These are phyloP conservation scores for Gastrolobium villosum DNA, from an alignment of 306 rosid genomes.

Conservation along the genomic window DNA sequence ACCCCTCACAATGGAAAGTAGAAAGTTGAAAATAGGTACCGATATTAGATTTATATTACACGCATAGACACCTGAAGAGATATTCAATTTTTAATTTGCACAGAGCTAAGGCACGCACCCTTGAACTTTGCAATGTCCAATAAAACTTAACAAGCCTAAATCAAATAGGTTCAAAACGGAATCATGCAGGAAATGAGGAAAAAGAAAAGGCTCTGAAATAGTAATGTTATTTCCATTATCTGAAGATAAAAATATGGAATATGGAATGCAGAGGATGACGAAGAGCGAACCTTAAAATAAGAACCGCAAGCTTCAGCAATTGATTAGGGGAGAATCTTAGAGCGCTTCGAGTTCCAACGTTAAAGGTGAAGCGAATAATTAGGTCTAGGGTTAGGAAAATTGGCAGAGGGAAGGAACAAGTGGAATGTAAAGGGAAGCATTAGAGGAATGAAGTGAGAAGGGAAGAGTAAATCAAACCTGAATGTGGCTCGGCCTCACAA, in stretches of 20 bases:
- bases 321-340: neutral
- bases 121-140: too few species aligned
- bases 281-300: neutral
- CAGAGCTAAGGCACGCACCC: too few species aligned
- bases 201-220: neutral
- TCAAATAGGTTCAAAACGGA: too few species aligned
- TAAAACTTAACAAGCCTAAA: too few species aligned
- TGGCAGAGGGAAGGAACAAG: neutral
- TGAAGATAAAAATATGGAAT: neutral
- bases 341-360: neutral
- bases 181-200: too few species aligned
- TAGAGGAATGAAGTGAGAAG: neutral
- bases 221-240: neutral
- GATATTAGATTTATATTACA: too few species aligned
- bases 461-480: neutral
- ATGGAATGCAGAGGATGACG: neutral
- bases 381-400: slow-evolving; percentile 53
- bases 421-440: neutral
- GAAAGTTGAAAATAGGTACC: too few species aligned
- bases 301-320: too few species aligned
- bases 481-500: too few species aligned
- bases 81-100: too few species aligned
- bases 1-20: too few species aligned
- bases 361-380: neutral
- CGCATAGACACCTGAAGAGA: too few species aligned